Base-by-base conservation (phyloP, 1,284 basidiomycete species). In the Apiotrichum mycotoxinovorans region DNA sequence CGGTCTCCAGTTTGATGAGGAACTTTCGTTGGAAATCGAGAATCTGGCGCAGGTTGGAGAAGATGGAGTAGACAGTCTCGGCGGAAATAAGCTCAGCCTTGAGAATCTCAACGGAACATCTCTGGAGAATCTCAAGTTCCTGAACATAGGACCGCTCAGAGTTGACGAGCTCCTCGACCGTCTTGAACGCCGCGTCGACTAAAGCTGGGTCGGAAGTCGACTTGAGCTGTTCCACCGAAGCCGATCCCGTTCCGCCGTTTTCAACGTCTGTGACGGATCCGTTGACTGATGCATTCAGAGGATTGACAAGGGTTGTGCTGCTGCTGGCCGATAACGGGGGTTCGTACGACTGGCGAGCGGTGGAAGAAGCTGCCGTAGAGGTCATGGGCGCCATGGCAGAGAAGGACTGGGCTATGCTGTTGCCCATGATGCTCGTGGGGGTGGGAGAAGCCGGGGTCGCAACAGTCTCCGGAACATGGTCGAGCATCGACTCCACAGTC, bases 11-110 rank as follows among this genome's bases (percentile, higher is more conserved):
- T 58, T 88, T 89, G 77, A 98, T 97, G 57, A 98, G 84, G 79
- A 98, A 98, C 74, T 90, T 88, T 64, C 96, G 85, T 67, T 75
- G 95, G 69, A 98, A 96, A 75, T 98, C 97, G 66, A 98, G 84
- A 23, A 99, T 84, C 73, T 92, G 89, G 81, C 94, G 91, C 61
- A 98, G 82, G 76, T 93, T 93, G 11, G 95, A 91, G 78, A 98
- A 99, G 58, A 99, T 86, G 58, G 88, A 83, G 78, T 97, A 93
- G 53, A 97, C 89, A 43, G 92, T 95, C 75, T 98, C 95, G 64
- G 91, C 87, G 68, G 94, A 88, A 62, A 98, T 86, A 57, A 91
- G 83, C 67, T 90, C 89, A 66, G 84, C 85, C 74, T 88, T 84
- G 10, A 89, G 83, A 56, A 98, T 81, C 18, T 87, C 85, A 48